Conservation (phyloP, 1,139 yeast genomes). For the Schwanniomyces etchellsii region DNA sequence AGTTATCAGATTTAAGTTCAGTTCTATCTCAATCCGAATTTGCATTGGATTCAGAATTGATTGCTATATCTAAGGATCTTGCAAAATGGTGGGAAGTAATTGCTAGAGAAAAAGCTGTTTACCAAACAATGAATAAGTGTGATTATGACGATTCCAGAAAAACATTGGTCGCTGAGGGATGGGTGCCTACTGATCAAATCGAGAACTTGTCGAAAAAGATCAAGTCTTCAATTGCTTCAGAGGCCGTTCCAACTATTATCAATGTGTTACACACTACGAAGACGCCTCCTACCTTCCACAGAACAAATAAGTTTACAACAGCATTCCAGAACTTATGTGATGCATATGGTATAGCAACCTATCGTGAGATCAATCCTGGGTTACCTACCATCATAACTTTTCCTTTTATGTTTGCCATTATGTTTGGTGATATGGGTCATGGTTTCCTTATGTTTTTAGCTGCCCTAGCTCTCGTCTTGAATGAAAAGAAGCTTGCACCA, state of each 20-base stretch:
- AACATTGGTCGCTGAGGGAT: constrained; percentile 70
- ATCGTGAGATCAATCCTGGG: constrained; percentile 77
- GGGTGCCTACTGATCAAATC: constrained; percentile 66
- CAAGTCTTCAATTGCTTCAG: constrained; percentile 22
- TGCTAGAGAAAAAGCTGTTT: constrained; percentile 68
- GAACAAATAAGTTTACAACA: constrained; percentile 68
- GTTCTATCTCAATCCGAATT: constrained; percentile 51
- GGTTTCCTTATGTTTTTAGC: constrained; percentile 62
- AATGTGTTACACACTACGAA: constrained; percentile 60
- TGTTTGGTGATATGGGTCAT: constrained; percentile 86
- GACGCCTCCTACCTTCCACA: constrained; percentile 75
- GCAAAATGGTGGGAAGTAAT: constrained; percentile 65
- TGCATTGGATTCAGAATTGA: constrained; percentile 62
- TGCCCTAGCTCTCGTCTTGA: constrained; percentile 52
- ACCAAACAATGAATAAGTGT: constrained; percentile 59
- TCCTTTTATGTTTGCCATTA: constrained; percentile 82
- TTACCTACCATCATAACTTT: constrained; percentile 74
- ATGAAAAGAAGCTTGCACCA: constrained; percentile 52
- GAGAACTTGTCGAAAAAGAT: constrained; percentile 29
- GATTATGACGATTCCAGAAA: constrained; percentile 62
- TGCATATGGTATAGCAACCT: constrained; percentile 74
- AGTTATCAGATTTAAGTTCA: constrained; percentile 52
- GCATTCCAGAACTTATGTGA: constrained; percentile 77
- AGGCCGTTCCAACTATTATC: constrained; percentile 63
- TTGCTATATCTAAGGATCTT: constrained; percentile 69